Base-by-base conservation (phyloP, 148 eudicot genomes). In the Spergularia marina region DNA sequence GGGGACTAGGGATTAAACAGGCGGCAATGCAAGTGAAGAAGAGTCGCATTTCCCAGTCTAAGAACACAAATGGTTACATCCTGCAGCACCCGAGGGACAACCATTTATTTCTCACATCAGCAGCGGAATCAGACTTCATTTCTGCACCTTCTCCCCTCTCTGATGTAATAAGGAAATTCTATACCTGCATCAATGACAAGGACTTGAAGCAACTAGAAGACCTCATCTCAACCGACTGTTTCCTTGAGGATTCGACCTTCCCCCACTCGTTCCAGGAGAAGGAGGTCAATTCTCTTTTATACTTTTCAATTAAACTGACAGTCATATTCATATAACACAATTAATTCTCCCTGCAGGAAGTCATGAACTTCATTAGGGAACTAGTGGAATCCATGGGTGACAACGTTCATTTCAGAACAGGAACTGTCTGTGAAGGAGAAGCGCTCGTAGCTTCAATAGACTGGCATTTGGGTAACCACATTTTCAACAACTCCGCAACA, bases 401-500 rank as follows among this genome's bases (percentile, higher is more conserved):
- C 44, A 92, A 81, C 62, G 83, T 88, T 1, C 77, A 84, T 72
- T 91, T 94, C 83, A 76, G 79, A 52, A 57, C 85, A 9, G 89
- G 85, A 44, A 78, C 77, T 63, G 67, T 90, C 18, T 89, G 87
- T 44, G 77, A 84, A 83, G 94, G 97, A 78, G 88, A 87, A 34
- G 86, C 82, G 5, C 75, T 70, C 17, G 76, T 72, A 39, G 86
- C 82, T 78, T 85, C 77, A 34, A 86, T 87, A 41, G 80, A 65
- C 25, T 94, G 98, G 98, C 89, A 90, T 81, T 81, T 94, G 53
- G 97, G 98, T 93, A 87, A 10, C 2, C 2, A 6, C 47, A 13
- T 25, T 73, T 16, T 61, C 64, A 36, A 6, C 6, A 14, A 63
- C 64, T 13, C 41, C 20, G 7, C 51, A 2, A 7, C 53, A 62